These are phyloP conservation scores for Zopfia rhizophila DNA, from an alignment of 2,329 filamentous ascomycete species.

Conservation along the genomic window DNA sequence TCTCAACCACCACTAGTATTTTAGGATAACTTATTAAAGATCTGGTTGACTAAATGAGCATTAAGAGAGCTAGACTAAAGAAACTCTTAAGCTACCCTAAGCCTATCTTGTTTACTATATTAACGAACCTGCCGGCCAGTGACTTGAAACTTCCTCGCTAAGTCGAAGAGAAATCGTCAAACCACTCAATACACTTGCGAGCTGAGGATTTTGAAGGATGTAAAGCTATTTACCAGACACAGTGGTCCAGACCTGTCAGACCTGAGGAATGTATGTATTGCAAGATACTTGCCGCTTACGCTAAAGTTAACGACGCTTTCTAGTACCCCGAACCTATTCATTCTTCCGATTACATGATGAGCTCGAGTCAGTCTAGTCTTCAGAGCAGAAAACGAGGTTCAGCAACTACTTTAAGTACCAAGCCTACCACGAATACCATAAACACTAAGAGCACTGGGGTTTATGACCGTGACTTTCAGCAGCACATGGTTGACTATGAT, in stretches of 20 bases:
- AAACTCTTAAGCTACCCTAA: constrained; percentile 24
- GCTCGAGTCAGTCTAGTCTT: constrained; percentile 21
- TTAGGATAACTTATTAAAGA: constrained; percentile 32
- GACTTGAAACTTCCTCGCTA: constrained; percentile 21
- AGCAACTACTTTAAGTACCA: constrained; percentile 18
- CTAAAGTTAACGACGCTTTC: constrained; percentile 15
- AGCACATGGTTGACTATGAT: constrained; percentile 49
- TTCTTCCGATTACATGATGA: constrained; percentile 21
- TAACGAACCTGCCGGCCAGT: constrained; percentile 19
- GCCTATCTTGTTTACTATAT: constrained; percentile 19
- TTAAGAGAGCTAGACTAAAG: constrained; percentile 31
- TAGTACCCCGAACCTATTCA: constrained; percentile 25
- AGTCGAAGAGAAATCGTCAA: constrained; percentile 15
- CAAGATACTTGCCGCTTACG: constrained; percentile 7
- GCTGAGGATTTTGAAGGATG: constrained; percentile 22
- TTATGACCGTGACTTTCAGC: constrained; percentile 51
- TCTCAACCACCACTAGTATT: constrained; percentile 26
- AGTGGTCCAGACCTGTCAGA: constrained; percentile 27
- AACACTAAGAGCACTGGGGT: constrained; percentile 37
- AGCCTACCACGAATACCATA: constrained; percentile 30
- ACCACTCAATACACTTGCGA: constrained; percentile 11
- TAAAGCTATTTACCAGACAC: constrained; percentile 26
- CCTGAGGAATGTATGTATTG: constrained; percentile 24
- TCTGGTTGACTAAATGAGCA: constrained; percentile 33
- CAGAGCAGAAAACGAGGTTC: constrained; percentile 14